Conservation (phyloP, 306 rosid genomes). For the Rubus parviflorus region DNA sequence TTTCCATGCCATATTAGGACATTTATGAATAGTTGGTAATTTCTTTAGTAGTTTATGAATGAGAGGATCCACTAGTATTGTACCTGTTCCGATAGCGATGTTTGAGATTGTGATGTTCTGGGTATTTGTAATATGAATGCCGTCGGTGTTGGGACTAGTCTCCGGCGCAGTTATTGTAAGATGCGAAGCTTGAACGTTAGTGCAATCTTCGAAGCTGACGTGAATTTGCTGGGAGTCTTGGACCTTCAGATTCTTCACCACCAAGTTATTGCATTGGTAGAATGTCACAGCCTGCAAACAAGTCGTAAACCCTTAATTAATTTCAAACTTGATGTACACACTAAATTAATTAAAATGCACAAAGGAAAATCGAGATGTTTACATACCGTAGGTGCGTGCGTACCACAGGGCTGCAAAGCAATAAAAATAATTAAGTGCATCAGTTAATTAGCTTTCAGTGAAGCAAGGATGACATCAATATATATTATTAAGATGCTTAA, state of each 20-base stretch:
- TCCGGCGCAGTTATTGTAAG: slow-evolving; percentile 53
- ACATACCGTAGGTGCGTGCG: slow-evolving; percentile 79
- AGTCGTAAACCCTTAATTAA: neutral
- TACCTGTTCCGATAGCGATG: slow-evolving; percentile 60
- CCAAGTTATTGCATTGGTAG: slow-evolving; percentile 39
- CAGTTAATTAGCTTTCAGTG: slow-evolving; percentile 2
- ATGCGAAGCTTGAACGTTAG: slow-evolving; percentile 38
- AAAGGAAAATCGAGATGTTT: too few relatives aligned
- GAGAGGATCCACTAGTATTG: neutral
- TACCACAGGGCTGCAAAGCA: slow-evolving; percentile 72
- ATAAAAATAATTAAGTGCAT: neutral
- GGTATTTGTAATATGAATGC: slow-evolving; percentile 61
- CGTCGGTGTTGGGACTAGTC: slow-evolving; percentile 75
- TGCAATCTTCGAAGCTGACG: slow-evolving; percentile 41
- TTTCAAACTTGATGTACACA: neutral
- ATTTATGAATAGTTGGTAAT: neutral
- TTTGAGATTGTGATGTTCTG: slow-evolving; percentile 52
- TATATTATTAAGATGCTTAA: neutral
- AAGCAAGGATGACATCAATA: neutral
- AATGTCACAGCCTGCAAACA: slow-evolving; percentile 63
- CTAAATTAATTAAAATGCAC: neutral
- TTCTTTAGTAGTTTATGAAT: neutral
- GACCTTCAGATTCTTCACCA: slow-evolving; percentile 42
- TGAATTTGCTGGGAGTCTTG: slow-evolving; percentile 63
- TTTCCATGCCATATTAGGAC: neutral